Evolutionary conservation across 495 filamentous ascomycete species (phyloP), one percentile per base, ranked within the genome.

Genomic region (Penicillium atrosanguineum): DNA sequence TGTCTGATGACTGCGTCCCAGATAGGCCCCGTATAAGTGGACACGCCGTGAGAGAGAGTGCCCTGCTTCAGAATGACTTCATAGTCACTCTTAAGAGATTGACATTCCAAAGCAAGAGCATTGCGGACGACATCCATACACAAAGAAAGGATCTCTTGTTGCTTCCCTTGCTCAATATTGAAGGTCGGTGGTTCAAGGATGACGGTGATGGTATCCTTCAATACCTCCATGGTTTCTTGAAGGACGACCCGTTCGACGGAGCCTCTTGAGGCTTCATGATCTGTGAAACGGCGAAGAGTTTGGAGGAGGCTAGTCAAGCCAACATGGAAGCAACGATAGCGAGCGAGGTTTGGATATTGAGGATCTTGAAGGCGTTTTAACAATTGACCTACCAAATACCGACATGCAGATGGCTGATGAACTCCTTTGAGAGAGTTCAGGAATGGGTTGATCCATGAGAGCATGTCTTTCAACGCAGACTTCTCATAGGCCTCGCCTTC

Each of bases 1-100:
- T 85, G 79, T 46, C 82, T 78, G 28, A 92, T 73, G 29, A 91
- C 84, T 2, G 81, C 78, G 58, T 90, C 84, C 92, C 91, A 96
- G 26, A 95, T 82, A 2, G 75, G 69, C 3, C 82, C 73, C 0
- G 85, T 87, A 55, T 87, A 82, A 6, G 83, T 80, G 45, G 79
- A 81, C 14, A 85, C 74, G 20, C 85, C 83, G 50, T 87, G 79
- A 37, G 89, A 85, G n/a, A 92, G 76, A 11, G 78, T 69, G 21
- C 74, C 73, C 3, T 78, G 73, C 6, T 73, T 74, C 6, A 82
- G 72, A 46, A 95, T 77, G 14, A 84, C 79, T 44, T 85, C 79
- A 63, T 83, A 87, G 60, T 93, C 88, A 52, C 83, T 83, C 40
- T 79, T 81, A 1, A 92, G 78, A 6, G 85, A 87, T 51, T 84